phyloP scores from a whole-genome alignment of 345 rosid species.

The Arabidopsis thaliana region DNA sequence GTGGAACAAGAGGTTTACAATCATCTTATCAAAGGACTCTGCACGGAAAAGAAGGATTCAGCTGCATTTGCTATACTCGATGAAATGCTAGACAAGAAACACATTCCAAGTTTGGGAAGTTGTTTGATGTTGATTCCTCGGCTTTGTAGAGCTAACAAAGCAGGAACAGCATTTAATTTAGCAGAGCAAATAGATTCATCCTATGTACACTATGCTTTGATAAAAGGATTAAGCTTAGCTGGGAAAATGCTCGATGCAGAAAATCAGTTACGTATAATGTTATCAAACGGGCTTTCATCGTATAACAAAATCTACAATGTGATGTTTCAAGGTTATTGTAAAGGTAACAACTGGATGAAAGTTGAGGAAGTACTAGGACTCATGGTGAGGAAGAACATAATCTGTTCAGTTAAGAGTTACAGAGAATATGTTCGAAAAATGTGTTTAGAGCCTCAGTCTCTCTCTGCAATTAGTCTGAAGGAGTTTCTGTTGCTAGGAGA shows the following conservation, averaged over 20 bases:
- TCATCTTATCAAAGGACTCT: slow-evolving; percentile 61
- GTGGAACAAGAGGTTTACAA: slow-evolving; percentile 51
- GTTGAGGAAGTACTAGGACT: slow-evolving; percentile 53
- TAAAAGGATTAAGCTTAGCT: slow-evolving; percentile 55
- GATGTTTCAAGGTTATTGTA: slow-evolving; percentile 60
- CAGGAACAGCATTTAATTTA: slow-evolving; percentile 49
- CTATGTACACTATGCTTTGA: slow-evolving; percentile 51
- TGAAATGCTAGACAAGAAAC: slow-evolving; percentile 47
- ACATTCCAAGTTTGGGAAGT: slow-evolving; percentile 47
- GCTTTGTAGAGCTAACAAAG: slow-evolving; percentile 51
- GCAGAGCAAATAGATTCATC: slow-evolving; percentile 45
- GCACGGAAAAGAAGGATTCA: slow-evolving; percentile 50
- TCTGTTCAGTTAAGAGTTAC: slow-evolving; percentile 56
- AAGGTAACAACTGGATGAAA: slow-evolving; percentile 49
- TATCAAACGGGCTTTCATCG: slow-evolving; percentile 46
- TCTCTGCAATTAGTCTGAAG: slow-evolving; percentile 56
- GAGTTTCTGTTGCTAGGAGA: slow-evolving; percentile 56
- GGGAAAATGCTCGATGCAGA: slow-evolving; percentile 63
- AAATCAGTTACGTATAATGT: slow-evolving; percentile 45
- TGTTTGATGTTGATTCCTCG: slow-evolving; percentile 58
- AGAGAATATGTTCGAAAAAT: slow-evolving; percentile 53
- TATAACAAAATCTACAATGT: slow-evolving; percentile 48
- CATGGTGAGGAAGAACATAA: slow-evolving; percentile 53
- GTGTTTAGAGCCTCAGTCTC: slow-evolving; percentile 55
- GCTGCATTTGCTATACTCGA: slow-evolving; percentile 54